A percentile compares a stretch with the other conserved stretches of the same genome.
phyloP scores from a whole-genome alignment of 352 stramenopile genomes.

The Globisporangium takayamanum region DNA sequence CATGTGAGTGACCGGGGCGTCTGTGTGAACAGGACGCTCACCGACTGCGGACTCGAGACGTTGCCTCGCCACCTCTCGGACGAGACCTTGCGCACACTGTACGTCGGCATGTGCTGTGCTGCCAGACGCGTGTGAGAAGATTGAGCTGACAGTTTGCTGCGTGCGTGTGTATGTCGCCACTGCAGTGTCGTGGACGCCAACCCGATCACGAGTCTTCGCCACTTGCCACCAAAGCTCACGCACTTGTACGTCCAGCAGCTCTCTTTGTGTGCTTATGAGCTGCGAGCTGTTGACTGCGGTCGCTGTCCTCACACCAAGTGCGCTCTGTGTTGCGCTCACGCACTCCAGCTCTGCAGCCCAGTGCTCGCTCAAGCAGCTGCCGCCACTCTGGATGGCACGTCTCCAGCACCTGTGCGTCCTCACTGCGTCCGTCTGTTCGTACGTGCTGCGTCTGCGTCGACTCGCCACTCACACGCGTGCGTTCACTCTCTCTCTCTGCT shows the following conservation, averaged over 20 bases:
- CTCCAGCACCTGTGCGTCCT: conserved; percentile 6
- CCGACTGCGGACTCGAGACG: conserved; percentile 1
- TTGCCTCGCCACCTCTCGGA: conserved; percentile 10
- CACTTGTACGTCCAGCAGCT: conserved; percentile 1
- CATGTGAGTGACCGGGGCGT: not conserved
- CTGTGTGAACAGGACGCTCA: not conserved
- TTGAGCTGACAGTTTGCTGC: not conserved
- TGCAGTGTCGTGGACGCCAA: conserved; percentile 10
- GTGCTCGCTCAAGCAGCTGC: conserved; percentile 2
- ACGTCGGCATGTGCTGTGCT: not conserved
- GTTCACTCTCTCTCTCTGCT: not conserved
- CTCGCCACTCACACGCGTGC: not conserved
- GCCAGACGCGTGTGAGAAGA: not conserved
- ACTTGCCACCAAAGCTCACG: conserved; percentile 3
- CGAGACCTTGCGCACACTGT: conserved; percentile 7
- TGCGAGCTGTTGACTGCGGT: not conserved
- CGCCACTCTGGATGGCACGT: not conserved
- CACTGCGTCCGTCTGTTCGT: not conserved
- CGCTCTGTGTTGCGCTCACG: not conserved
- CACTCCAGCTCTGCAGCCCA: conserved; percentile 1
- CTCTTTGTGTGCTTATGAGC: not conserved
- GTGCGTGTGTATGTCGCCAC: not conserved
- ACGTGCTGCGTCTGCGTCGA: not conserved
- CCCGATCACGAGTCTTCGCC: conserved; percentile 2
- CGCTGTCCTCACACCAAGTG: too few species aligned